phyloP scores from a whole-genome alignment of 176 grass and related monocot species.

The Eragrostis nindensis region DNA sequence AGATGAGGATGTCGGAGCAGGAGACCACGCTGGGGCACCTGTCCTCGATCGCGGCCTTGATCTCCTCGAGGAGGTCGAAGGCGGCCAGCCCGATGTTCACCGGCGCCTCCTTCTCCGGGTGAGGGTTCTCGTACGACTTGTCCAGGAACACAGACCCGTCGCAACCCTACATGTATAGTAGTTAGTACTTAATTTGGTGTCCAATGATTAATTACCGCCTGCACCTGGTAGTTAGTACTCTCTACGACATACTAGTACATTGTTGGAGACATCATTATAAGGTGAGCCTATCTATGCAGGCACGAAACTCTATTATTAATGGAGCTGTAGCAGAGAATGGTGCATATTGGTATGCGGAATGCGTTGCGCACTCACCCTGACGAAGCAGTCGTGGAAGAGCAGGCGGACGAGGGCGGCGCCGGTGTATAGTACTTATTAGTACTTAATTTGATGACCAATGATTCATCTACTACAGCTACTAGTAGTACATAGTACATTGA shows the following conservation, averaged over 20 bases:
- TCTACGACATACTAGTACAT: neutral
- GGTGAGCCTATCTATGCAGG: no score
- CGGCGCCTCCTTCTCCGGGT: slow-evolving; percentile 53
- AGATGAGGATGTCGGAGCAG: slow-evolving; percentile 62
- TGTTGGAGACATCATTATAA: neutral
- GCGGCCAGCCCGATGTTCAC: slow-evolving; percentile 50
- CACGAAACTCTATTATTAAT: neutral
- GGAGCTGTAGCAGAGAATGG: no score
- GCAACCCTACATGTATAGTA: slow-evolving; percentile 50
- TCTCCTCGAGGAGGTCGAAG: slow-evolving; percentile 61
- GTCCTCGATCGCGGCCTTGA: slow-evolving; percentile 52
- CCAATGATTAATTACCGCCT: no score
- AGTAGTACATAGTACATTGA: no score
- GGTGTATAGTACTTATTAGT: no score
- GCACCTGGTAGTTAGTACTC: neutral
- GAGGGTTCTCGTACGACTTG: slow-evolving; percentile 24
- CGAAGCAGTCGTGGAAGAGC: slow-evolving; percentile 74
- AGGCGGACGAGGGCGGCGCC: slow-evolving; percentile 63
- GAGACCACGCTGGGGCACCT: slow-evolving; percentile 55
- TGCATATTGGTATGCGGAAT: neutral
- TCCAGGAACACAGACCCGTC: slow-evolving; percentile 61
- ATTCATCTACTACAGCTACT: no score
- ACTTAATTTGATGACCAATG: no score
- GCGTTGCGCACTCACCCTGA: slow-evolving; percentile 38
- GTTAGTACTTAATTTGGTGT: no score